phyloP scores from a whole-genome alignment of 2,329 filamentous ascomycete genomes.

The Chrysosporium queenslandicum region DNA sequence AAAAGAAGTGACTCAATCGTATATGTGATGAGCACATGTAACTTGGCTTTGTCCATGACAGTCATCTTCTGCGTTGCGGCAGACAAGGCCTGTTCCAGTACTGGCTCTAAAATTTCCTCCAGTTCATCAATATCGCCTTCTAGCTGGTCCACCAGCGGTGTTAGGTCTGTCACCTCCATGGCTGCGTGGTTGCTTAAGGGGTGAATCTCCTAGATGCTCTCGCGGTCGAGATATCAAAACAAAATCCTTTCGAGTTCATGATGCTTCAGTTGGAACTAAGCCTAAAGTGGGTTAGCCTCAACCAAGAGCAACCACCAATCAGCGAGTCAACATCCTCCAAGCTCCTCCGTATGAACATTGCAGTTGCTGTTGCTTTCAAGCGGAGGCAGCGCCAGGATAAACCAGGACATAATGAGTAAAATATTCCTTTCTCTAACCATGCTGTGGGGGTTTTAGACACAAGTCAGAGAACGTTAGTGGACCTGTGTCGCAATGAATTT shows the following conservation, averaged over 20 bases:
- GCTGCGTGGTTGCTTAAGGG: conserved; percentile 9
- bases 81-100: conserved; percentile 55
- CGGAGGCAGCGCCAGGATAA: too few relatives aligned
- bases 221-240: neutral
- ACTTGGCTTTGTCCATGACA: conserved; percentile 88
- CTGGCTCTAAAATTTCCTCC: conserved; percentile 61
- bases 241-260: neutral
- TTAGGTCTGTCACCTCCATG: conserved; percentile 51
- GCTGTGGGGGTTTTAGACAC: neutral
- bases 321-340: neutral
- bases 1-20: conserved; percentile 85
- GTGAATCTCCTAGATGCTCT: neutral
- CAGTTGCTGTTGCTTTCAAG: too few relatives aligned
- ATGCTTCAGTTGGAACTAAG: neutral
- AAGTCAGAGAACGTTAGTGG: too few relatives aligned
- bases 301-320: neutral
- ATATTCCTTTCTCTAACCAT: neutral
- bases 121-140: conserved; percentile 71
- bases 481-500: conserved; percentile 1
- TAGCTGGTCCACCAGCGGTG: conserved; percentile 61
- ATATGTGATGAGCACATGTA: conserved; percentile 80
- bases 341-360: too few relatives aligned
- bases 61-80: conserved; percentile 68
- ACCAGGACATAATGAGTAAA: too few relatives aligned
- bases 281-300: neutral